Conservation (phyloP, 192 early-diverging fungal species). For the Mortierella alpina region DNA sequence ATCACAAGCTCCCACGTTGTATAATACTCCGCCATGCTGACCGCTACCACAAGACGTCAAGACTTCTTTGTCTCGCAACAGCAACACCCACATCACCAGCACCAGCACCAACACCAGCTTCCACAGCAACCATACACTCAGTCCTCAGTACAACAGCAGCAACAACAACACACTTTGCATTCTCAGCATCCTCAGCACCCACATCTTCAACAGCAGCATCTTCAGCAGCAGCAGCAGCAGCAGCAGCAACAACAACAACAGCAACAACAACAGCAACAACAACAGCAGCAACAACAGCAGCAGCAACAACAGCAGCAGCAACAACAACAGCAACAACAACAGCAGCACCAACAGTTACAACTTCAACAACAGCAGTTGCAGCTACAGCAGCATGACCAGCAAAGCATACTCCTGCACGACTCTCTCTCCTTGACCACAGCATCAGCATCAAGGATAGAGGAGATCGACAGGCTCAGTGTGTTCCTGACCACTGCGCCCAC, state of each 20-base stretch:
- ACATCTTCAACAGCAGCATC: conserved; percentile 10
- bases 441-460: conserved; percentile 49
- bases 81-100: conserved; percentile 17
- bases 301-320: conserved; percentile 36
- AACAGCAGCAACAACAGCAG: conserved; percentile 27
- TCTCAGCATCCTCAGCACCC: conserved; percentile 11
- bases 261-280: conserved; percentile 26
- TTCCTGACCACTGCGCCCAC: conserved; percentile 50
- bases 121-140: conserved; percentile 6
- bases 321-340: conserved; percentile 22
- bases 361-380: conserved; percentile 33
- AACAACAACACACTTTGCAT: conserved; percentile 8
- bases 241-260: conserved; percentile 24
- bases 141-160: conserved; percentile 9
- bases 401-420: conserved; percentile 34
- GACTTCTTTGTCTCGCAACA: conserved; percentile 38
- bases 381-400: conserved; percentile 44
- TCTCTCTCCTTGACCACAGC: conserved; percentile 43
- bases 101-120: conserved; percentile 3
- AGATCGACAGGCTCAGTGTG: conserved; percentile 49
- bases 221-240: conserved; percentile 19
- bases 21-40: conserved; percentile 36
- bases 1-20: neutral
- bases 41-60: conserved; percentile 44
- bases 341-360: conserved; percentile 22